A percentile compares a stretch with the other conserved stretches of the same genome.
Evolutionary conservation across 169 alveolate genomes (phyloP).

Genomic region (Toxoplasma gondii): DNA sequence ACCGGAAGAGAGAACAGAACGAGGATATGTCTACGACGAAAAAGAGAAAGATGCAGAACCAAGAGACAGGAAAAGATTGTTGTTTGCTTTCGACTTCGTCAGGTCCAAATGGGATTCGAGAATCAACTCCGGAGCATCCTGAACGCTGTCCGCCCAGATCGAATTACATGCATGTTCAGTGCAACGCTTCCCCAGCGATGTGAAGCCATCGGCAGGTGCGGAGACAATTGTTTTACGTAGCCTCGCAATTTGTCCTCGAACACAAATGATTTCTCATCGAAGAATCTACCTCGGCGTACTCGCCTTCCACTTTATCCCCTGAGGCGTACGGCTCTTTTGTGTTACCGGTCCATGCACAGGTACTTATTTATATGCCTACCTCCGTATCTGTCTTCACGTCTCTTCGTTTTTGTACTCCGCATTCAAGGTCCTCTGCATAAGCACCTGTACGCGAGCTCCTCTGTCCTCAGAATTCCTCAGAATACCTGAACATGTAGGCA

Average conservation of each 20-base stretch:
- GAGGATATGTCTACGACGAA: no score
- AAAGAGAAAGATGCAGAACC: neutral
- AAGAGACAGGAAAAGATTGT: neutral
- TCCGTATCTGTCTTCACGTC: neutral
- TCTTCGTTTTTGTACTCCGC: no score
- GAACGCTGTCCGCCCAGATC: conserved; percentile 52
- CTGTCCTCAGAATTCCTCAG: no score
- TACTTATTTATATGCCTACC: neutral
- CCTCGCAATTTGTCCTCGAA: neutral
- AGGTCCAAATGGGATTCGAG: conserved; percentile 65
- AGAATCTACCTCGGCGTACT: no score
- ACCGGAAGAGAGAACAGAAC: no score
- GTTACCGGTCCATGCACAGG: no score
- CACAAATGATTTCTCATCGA: no score
- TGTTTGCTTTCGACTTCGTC: neutral
- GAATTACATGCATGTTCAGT: conserved; percentile 65
- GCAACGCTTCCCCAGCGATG: conserved; percentile 65
- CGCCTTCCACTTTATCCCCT: no score
- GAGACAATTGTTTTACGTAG: neutral
- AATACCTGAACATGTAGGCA: no score
- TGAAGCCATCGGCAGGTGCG: conserved; percentile 63
- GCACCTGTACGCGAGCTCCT: no score
- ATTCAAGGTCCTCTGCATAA: no score
- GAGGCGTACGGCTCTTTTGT: no score
- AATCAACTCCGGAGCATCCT: conserved; percentile 52